Evolutionary conservation across 345 rosid genomes (phyloP).

Genomic region (Linum tenue): DNA sequence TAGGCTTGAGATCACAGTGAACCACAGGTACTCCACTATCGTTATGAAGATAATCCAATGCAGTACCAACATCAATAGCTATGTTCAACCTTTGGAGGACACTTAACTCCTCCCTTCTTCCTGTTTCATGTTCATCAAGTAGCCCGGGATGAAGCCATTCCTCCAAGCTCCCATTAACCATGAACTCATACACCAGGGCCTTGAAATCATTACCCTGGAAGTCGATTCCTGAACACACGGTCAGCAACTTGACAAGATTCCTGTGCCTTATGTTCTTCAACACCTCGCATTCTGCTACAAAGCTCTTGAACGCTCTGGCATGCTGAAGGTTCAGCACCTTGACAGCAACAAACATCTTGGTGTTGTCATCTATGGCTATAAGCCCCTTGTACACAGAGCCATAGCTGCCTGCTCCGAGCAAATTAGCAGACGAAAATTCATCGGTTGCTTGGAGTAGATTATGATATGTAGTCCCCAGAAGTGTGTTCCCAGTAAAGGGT

Average conservation of each 20-base stretch:
- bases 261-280: neutral
- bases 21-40: neutral
- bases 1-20: constrained; percentile 16
- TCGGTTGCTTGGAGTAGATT: neutral
- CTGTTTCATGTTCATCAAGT: neutral
- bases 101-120: constrained; percentile 1
- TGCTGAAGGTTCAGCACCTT: neutral
- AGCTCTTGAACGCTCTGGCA: neutral
- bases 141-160: neutral
- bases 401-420: neutral
- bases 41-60: constrained; percentile 12
- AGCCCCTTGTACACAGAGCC: neutral
- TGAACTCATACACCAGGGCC: neutral
- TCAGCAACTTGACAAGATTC: neutral
- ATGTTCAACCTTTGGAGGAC: constrained; percentile 9
- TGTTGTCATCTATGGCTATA: neutral
- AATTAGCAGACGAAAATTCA: neutral
- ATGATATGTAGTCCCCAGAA: neutral
- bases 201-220: neutral
- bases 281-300: neutral
- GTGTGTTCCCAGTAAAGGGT: neutral
- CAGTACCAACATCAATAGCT: constrained; percentile 11
- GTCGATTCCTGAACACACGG: neutral
- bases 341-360: neutral
- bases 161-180: neutral